These are phyloP conservation scores for Sparassis latifolia DNA, from an alignment of 1,284 basidiomycete species.

Conservation along the genomic window DNA sequence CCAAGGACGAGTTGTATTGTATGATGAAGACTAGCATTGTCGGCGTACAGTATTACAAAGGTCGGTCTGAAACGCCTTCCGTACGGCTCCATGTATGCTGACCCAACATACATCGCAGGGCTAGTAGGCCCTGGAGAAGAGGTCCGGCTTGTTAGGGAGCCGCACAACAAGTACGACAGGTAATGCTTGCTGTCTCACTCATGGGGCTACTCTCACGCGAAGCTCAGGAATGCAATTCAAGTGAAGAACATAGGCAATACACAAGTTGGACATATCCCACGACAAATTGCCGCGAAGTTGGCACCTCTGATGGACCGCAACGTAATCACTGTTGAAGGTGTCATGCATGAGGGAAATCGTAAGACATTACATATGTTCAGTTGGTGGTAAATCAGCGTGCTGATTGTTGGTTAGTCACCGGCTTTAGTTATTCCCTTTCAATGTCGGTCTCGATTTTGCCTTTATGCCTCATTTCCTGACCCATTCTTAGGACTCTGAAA, in stretches of 20 bases:
- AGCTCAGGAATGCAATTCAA: conserved; percentile 63
- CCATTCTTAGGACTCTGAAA: conserved; percentile 46
- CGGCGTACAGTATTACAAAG: conserved; percentile 77
- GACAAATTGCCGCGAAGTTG: conserved; percentile 51
- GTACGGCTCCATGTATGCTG: too few relatives aligned
- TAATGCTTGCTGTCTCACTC: conserved; percentile 27
- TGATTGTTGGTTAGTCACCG: conserved; percentile 29
- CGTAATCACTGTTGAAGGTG: conserved; percentile 66
- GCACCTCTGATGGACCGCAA: conserved; percentile 65
- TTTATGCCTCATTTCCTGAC: conserved; percentile 1
- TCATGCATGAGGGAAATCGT: conserved; percentile 72
- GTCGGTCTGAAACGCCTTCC: conserved; percentile 23
- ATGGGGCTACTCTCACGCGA: neutral
- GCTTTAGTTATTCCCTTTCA: conserved; percentile 47
- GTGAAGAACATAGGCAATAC: conserved; percentile 67
- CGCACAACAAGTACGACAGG: conserved; percentile 62
- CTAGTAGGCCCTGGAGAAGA: conserved; percentile 74
- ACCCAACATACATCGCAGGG: conserved; percentile 32
- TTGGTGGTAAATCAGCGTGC: neutral
- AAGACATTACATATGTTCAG: conserved; percentile 15
- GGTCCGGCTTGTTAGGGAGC: conserved; percentile 68
- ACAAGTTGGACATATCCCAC: conserved; percentile 79
- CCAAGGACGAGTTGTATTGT: conserved; percentile 60
- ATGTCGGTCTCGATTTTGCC: conserved; percentile 36
- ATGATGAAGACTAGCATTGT: conserved; percentile 59